These are phyloP conservation scores for Pseudogymnoascus sp. DNA, from an alignment of 2,329 filamentous ascomycete species.

Conservation along the genomic window DNA sequence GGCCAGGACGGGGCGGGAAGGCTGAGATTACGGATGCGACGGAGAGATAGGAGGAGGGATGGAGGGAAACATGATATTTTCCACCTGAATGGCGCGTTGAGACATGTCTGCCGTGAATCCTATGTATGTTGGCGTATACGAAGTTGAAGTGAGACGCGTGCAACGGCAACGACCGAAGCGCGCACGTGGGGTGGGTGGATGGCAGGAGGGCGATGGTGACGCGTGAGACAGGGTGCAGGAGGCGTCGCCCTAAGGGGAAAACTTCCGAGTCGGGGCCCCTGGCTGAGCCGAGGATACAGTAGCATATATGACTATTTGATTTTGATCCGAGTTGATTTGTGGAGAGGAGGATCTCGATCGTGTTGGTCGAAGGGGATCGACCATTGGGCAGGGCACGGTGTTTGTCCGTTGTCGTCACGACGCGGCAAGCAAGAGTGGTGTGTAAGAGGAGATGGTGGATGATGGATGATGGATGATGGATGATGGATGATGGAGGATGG, in stretches of 20 bases:
- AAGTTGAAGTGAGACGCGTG: background rate
- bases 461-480: background rate
- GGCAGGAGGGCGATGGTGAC: background rate
- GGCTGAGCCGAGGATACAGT: background rate
- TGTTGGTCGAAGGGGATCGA: background rate
- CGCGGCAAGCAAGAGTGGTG: background rate
- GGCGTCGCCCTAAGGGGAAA: background rate
- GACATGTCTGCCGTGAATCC: background rate
- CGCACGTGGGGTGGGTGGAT: background rate
- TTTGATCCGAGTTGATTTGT: background rate
- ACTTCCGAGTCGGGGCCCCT: background rate
- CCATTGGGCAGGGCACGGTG: background rate
- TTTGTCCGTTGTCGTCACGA: conserved; percentile 1
- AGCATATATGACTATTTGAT: background rate
- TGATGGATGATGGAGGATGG: background rate
- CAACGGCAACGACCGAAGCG: background rate
- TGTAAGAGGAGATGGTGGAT: background rate
- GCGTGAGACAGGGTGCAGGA: background rate
- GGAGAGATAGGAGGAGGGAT: background rate
- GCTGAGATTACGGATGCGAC: background rate
- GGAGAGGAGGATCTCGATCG: background rate
- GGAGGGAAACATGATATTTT: background rate
- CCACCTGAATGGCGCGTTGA: background rate
- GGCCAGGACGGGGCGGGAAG: background rate
- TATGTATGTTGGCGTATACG: background rate